Conservation (phyloP, 2,329 filamentous ascomycete species). For the Pseudogymnoascus sp. region DNA sequence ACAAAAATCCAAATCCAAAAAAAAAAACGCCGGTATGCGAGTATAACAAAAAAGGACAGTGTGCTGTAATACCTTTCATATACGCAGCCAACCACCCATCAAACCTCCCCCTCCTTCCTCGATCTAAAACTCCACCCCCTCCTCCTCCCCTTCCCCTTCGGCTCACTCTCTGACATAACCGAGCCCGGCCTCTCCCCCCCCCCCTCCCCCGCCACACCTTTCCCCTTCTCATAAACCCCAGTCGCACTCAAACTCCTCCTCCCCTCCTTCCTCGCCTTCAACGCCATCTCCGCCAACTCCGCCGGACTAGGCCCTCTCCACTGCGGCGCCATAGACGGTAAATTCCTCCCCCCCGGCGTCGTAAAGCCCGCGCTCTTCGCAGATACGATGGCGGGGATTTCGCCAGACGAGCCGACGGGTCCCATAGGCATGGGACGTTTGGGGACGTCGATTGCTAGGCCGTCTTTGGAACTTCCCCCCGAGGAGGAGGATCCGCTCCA, state of each 20-base stretch:
- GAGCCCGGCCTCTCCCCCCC: background rate
- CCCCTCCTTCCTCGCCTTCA: background rate
- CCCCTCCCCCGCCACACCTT: background rate
- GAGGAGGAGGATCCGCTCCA: background rate
- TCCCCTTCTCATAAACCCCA: background rate
- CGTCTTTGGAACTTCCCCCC: background rate
- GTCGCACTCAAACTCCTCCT: background rate
- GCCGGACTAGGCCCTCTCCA: slow-evolving; percentile 10
- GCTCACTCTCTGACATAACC: background rate
- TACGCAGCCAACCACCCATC: background rate
- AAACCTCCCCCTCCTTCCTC: background rate
- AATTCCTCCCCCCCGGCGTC: background rate
- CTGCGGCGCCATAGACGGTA: background rate
- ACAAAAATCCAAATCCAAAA: background rate
- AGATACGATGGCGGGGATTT: background rate
- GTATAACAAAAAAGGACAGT: background rate
- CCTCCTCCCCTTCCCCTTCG: background rate
- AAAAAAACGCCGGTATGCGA: background rate
- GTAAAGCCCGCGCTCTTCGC: background rate
- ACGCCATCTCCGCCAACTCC: slow-evolving; percentile 16
- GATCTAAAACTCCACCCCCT: background rate
- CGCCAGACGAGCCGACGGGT: background rate
- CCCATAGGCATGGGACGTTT: background rate
- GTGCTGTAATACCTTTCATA: background rate
- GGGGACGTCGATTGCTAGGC: background rate